Evolutionary conservation across 768 basidiomycete genomes (phyloP).

Genomic region (Boletellus sp.): DNA sequence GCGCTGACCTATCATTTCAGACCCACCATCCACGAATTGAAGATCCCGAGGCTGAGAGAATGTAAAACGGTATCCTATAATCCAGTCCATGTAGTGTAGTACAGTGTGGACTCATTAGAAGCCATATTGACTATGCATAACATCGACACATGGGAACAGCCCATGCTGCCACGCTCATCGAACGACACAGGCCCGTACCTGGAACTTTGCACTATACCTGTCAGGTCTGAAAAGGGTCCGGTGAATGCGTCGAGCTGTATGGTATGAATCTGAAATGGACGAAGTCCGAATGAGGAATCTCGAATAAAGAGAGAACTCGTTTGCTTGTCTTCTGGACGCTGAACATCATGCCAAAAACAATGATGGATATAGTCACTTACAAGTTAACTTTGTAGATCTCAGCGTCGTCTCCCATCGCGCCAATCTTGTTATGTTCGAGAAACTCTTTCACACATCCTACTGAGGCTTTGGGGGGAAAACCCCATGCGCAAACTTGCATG

Average conservation of each 20-base stretch:
- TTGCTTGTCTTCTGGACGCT: slow-evolving; percentile 30
- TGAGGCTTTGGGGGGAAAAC: slow-evolving; percentile 51
- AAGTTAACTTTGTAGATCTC: slow-evolving; percentile 47
- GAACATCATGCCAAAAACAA: neutral
- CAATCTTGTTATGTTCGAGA: slow-evolving; percentile 45
- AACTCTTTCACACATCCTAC: slow-evolving; percentile 35
- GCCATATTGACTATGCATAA: slow-evolving; percentile 13
- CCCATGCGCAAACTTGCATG: slow-evolving; percentile 56
- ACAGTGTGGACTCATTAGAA: slow-evolving; percentile 14
- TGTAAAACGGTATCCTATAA: slow-evolving; percentile 42
- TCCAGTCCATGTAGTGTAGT: slow-evolving; percentile 22
- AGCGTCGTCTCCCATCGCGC: slow-evolving; percentile 36
- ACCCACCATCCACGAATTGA: slow-evolving; percentile 60
- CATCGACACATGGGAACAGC: slow-evolving; percentile 2
- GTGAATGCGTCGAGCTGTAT: slow-evolving; percentile 60
- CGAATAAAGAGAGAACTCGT: slow-evolving; percentile 43
- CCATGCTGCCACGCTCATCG: slow-evolving; percentile 34
- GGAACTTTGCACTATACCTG: slow-evolving; percentile 36
- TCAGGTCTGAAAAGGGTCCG: slow-evolving; percentile 46
- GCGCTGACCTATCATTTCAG: slow-evolving; percentile 31
- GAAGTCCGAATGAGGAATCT: slow-evolving; percentile 54
- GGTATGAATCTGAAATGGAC: slow-evolving; percentile 64
- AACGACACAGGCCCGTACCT: slow-evolving; percentile 47
- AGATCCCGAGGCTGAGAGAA: slow-evolving; percentile 63
- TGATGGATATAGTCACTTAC: slow-evolving; percentile 35